Conservation (phyloP, 2,329 filamentous ascomycete species). For the Plenodomus lindquistii region DNA sequence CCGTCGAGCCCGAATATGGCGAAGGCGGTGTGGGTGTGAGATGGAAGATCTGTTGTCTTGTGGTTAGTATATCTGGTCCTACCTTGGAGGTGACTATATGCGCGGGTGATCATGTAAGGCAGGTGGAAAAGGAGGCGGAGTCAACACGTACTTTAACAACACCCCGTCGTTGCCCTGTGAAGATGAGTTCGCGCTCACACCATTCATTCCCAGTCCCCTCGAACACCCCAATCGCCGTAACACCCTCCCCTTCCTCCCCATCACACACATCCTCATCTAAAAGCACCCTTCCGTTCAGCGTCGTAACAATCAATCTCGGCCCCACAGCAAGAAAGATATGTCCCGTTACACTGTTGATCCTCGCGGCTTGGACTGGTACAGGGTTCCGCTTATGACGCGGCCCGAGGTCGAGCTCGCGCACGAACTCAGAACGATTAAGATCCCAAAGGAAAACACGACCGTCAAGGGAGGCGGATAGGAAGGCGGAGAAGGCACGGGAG, state of each 20-base stretch:
- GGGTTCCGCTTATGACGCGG: constrained; percentile 24
- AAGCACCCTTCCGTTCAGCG: constrained; percentile 82
- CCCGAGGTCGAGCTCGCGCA: constrained; percentile 67
- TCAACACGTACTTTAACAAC: constrained; percentile 71
- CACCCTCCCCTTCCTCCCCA: constrained; percentile 66
- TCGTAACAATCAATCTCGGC: constrained; percentile 75
- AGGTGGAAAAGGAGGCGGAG: background rate
- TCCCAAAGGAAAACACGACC: constrained; percentile 92
- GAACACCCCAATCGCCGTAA: constrained; percentile 87
- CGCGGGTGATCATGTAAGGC: background rate
- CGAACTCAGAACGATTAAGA: constrained; percentile 84
- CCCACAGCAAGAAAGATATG: constrained; percentile 86
- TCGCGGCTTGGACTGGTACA: constrained; percentile 66
- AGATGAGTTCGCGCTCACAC: constrained; percentile 82
- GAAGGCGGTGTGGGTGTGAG: constrained; percentile 57
- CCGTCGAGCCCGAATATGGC: constrained; percentile 43
- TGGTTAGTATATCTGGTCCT: constrained; percentile 2
- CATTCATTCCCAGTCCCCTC: constrained; percentile 90
- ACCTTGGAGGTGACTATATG: background rate
- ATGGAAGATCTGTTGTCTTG: constrained; percentile 56
- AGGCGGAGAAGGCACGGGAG: constrained; percentile 83
- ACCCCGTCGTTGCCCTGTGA: constrained; percentile 85
- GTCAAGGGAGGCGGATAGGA: constrained; percentile 81
- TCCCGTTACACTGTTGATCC: constrained; percentile 87
- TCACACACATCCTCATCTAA: constrained; percentile 81